Evolutionary conservation across 441 rosid species (phyloP).

Genomic region (Breynia disticha): DNA sequence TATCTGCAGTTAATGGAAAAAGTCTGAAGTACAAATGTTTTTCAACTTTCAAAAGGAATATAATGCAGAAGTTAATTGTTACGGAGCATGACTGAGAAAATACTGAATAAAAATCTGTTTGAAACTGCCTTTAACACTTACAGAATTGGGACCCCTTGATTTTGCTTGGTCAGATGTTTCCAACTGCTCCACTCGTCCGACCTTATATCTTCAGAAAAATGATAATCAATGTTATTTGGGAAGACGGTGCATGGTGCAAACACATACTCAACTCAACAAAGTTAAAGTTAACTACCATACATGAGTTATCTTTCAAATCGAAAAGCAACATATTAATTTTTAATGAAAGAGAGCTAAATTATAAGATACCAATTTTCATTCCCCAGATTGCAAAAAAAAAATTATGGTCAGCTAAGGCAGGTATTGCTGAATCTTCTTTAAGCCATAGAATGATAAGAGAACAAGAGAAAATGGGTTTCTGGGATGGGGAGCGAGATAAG

Average conservation of each 20-base stretch:
- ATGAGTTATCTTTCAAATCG: neutral
- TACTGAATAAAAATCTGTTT: slow-evolving; percentile 1
- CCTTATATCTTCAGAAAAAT: slow-evolving; percentile 60
- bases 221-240: neutral
- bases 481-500: neutral
- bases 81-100: neutral
- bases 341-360: no score
- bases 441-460: no score
- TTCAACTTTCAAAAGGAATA: neutral
- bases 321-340: no score
- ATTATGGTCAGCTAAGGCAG: no score
- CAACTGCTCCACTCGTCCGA: slow-evolving; percentile 89
- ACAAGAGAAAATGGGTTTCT: no score
- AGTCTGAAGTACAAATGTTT: neutral
- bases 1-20: no score
- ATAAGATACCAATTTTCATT: no score
- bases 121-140: slow-evolving; percentile 30
- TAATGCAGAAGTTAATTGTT: neutral
- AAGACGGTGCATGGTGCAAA: neutral
- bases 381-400: no score
- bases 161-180: slow-evolving; percentile 88
- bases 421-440: no score
- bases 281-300: neutral
- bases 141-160: slow-evolving; percentile 71
- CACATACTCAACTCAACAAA: neutral